phyloP scores from a whole-genome alignment of 257 asterid genomes.

The Nicotiana undulata region DNA sequence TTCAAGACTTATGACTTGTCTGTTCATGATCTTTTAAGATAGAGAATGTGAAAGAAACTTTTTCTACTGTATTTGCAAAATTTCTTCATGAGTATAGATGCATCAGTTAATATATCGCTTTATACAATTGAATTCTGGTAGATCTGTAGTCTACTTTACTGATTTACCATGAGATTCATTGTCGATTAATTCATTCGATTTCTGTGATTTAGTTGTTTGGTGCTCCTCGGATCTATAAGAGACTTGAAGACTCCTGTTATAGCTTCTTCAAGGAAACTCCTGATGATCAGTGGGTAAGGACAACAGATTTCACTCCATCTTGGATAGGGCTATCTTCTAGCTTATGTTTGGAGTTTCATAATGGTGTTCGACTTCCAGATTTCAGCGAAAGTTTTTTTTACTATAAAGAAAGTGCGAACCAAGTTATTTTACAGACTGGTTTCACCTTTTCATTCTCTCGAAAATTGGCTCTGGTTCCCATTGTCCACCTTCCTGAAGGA shows the following conservation, averaged over 20 bases:
- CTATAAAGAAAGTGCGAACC: conserved; percentile 40
- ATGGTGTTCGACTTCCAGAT: conserved; percentile 46
- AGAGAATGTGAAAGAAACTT: too few relatives aligned
- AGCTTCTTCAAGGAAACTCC: conserved; percentile 36
- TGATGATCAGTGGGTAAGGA: conserved; percentile 87
- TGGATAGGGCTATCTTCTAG: conserved; percentile 83
- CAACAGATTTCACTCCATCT: conserved; percentile 62
- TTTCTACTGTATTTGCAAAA: too few relatives aligned
- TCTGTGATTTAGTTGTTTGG: conserved; percentile 51
- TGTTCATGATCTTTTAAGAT: too few relatives aligned
- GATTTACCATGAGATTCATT: neutral
- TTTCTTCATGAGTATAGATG: neutral
- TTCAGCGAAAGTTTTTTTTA: conserved; percentile 44
- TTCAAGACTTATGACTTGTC: too few relatives aligned
- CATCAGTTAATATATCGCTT: neutral
- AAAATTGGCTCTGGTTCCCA: conserved; percentile 56
- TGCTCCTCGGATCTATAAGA: conserved; percentile 72
- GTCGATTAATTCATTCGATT: neutral
- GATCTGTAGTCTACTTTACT: neutral
- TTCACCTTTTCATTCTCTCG: conserved; percentile 27
- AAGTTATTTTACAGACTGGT: conserved; percentile 31
- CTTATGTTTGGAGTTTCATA: conserved; percentile 59
- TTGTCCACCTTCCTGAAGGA: conserved; percentile 43
- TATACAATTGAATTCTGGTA: neutral
- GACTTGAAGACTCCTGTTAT: conserved; percentile 18